Evolutionary conservation across 805 yeast species (phyloP).

Genomic region (Cyberlindnera mississippiensis): DNA sequence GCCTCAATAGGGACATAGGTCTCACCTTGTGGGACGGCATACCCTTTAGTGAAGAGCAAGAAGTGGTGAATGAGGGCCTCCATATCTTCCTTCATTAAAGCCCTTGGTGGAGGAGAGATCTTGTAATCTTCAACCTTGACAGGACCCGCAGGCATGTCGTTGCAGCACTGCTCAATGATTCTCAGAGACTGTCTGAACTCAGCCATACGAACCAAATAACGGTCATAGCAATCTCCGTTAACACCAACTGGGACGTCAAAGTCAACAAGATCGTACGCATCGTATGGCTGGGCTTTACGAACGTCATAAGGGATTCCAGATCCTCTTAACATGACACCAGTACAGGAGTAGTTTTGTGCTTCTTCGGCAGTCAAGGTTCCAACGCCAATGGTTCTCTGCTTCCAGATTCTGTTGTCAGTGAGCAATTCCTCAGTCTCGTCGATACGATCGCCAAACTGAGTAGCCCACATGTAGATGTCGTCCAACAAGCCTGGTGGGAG

Average conservation of each 20-base stretch:
- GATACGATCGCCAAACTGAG: slow-evolving; percentile 89
- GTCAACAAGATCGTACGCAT: slow-evolving; percentile 82
- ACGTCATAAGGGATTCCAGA: slow-evolving; percentile 86
- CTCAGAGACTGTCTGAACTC: slow-evolving; percentile 89
- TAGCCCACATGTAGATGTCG: slow-evolving; percentile 94
- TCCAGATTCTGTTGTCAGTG: slow-evolving; percentile 91
- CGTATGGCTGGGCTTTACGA: slow-evolving; percentile 84
- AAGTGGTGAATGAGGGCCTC: slow-evolving; percentile 89
- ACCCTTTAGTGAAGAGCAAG: slow-evolving; percentile 83
- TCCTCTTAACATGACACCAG: slow-evolving; percentile 90
- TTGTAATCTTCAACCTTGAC: slow-evolving; percentile 88
- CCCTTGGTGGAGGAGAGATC: slow-evolving; percentile 77
- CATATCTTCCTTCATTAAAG: slow-evolving; percentile 86
- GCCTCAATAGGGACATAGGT: slow-evolving; percentile 91
- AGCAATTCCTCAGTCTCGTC: slow-evolving; percentile 88
- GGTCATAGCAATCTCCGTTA: slow-evolving; percentile 89
- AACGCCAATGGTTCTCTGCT: slow-evolving; percentile 75
- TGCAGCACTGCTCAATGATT: slow-evolving; percentile 85
- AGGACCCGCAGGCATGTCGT: slow-evolving; percentile 90
- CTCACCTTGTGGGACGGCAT: slow-evolving; percentile 85
- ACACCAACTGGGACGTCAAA: slow-evolving; percentile 84
- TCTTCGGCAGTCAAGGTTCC: slow-evolving; percentile 84
- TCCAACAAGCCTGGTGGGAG: slow-evolving; percentile 81
- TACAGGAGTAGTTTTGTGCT: slow-evolving; percentile 72
- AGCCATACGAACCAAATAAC: slow-evolving; percentile 84